A percentile compares a stretch with the other conserved stretches of the same genome.
These are phyloP conservation scores for Nakaseomyces glabratus DNA, from an alignment of 1,139 yeast species.

Conservation along the genomic window DNA sequence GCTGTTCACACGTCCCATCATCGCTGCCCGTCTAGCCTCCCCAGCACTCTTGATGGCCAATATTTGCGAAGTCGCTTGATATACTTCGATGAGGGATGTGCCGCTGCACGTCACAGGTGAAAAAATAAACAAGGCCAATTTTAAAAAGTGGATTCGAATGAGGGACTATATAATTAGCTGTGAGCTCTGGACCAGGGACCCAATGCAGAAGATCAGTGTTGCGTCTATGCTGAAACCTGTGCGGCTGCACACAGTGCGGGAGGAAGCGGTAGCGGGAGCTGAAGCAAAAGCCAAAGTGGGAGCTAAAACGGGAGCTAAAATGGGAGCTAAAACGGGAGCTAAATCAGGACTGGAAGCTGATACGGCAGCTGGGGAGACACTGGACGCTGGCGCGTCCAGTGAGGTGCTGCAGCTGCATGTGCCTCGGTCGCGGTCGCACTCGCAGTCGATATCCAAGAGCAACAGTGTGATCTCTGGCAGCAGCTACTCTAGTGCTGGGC, in stretches of 20 bases:
- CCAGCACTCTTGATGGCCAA: no score
- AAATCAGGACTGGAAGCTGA: not conserved
- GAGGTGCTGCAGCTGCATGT: not conserved
- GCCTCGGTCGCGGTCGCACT: slow-evolving; percentile 1
- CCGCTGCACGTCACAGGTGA: no score
- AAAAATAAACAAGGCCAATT: no score
- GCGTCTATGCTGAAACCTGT: not conserved
- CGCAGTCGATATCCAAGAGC: not conserved
- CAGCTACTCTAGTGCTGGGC: slow-evolving; percentile 10
- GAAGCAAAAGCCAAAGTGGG: not conserved
- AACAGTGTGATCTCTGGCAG: slow-evolving; percentile 5
- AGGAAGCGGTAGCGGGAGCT: not conserved
- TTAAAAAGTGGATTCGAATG: no score
- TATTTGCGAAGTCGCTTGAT: no score
- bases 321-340: not conserved
- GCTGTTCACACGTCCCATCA: no score
- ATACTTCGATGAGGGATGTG: no score
- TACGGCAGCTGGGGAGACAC: not conserved
- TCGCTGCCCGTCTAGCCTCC: no score
- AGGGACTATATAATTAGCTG: no score
- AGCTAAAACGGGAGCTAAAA: not conserved
- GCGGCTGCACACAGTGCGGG: not conserved
- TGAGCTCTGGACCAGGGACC: no score
- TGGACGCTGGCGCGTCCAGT: not conserved
- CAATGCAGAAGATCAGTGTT: not conserved